Base-by-base conservation (phyloP, 768 basidiomycete species). In the Naematelia aurantialba region DNA sequence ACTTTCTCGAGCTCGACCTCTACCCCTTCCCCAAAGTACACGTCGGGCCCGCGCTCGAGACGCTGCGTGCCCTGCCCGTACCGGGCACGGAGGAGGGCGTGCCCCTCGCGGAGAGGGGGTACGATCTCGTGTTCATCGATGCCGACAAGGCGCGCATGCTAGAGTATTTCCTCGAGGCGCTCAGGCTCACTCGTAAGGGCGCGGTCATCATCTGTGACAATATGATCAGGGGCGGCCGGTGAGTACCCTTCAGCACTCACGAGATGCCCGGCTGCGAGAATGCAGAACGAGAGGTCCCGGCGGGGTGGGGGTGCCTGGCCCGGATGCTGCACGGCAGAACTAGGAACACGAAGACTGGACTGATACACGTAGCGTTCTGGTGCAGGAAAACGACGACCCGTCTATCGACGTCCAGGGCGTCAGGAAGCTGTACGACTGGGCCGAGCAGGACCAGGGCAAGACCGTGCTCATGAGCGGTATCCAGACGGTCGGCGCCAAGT, bases 111-210 rank as follows among this genome's bases (percentile, higher is more conserved):
- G 62, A 67, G 39, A 45, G 61, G 30, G 66, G 62, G 1, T 87
- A 85, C 70, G 87, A 88, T 72, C 73, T 89, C 19, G 80, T 80
- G 2, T 89, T 88, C 79, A 85, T 87, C 61, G 87, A 88, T 74
- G 87, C 86, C 5, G 85, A 87, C 77, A 87, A 87, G 69, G 72
- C 77, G 3, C 80, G 79, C 42, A 85, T 84, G 61, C 55, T 79
- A 22, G 78, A 78, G 3, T 87, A 87, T 67, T 85, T 85, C 76
- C 76, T 72, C 0, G 81, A 87, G 60, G 83, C 82, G 0, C 84
- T 87, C 67, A 81, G 86, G 13, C 78, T 88, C 5, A 79, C 84
- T 0, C 79, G 82, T 50, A 80, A 80, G 44, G 83, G 84, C 12
- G 86, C 85, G 13, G 80, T 87, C 21, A 85, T 88, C 56, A 26